These are phyloP conservation scores for Sugiyamaella xylanicola DNA, from an alignment of 1,139 yeast species.

Conservation along the genomic window DNA sequence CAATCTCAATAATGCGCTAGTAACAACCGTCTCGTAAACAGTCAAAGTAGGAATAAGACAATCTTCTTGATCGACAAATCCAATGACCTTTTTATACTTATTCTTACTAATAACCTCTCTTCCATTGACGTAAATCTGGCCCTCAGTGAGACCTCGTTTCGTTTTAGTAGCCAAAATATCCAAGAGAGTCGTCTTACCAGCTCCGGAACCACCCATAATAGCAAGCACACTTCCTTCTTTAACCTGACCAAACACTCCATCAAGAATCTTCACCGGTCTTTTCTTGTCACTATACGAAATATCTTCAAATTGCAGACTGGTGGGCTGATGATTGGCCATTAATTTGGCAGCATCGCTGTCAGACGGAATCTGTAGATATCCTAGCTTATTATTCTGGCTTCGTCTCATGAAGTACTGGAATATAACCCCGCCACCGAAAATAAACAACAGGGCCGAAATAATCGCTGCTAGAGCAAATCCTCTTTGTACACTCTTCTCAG, in stretches of 20 bases:
- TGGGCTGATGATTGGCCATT: conserved; percentile 62
- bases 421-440: conserved; percentile 46
- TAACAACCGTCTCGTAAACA: conserved; percentile 91
- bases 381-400: conserved; percentile 34
- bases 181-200: conserved; percentile 91
- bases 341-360: conserved; percentile 43
- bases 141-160: conserved; percentile 70
- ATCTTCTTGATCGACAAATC: conserved; percentile 98
- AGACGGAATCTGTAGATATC: conserved; percentile 40
- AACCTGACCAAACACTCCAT: conserved; percentile 69
- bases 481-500: conserved; percentile 57
- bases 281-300: conserved; percentile 65
- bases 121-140: conserved; percentile 77
- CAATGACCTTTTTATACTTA: conserved; percentile 69
- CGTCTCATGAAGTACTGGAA: conserved; percentile 42
- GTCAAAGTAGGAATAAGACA: conserved; percentile 88
- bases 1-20: conserved; percentile 83
- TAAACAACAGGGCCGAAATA: conserved; percentile 49
- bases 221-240: conserved; percentile 90
- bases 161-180: conserved; percentile 89
- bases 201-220: conserved; percentile 98
- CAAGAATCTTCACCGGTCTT: conserved; percentile 51
- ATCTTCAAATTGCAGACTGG: conserved; percentile 73
- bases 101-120: conserved; percentile 32
- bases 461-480: conserved; percentile 55